A percentile compares a stretch with the other conserved stretches of the same genome.
Conservation (phyloP, 352 stramenopile genomes). For the Thraustochytrium striatum region DNA sequence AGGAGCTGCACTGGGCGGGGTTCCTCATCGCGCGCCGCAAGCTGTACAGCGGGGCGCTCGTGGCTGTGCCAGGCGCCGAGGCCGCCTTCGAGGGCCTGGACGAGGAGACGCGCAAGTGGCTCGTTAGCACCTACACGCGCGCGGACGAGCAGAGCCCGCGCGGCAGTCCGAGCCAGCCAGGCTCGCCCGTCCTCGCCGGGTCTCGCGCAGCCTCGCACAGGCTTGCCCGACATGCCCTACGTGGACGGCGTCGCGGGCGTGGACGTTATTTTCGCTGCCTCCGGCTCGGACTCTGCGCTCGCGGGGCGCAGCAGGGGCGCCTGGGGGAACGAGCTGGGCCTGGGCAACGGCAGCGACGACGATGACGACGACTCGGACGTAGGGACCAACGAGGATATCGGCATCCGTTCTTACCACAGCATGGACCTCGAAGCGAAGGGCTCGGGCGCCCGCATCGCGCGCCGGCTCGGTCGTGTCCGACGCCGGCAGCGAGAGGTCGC, state of each 20-base stretch:
- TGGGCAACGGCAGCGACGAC: background rate
- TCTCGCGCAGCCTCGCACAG: background rate
- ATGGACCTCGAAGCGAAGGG: too few species aligned
- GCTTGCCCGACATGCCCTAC: background rate
- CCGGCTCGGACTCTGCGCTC: too few species aligned
- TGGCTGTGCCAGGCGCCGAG: background rate
- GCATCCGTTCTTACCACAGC: too few species aligned
- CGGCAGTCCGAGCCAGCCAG: background rate
- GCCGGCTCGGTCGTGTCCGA: too few species aligned
- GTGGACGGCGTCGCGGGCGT: background rate
- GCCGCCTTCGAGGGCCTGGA: constrained; percentile 31
- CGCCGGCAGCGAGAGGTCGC: too few species aligned
- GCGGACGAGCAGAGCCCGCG: background rate
- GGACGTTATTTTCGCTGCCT: too few species aligned
- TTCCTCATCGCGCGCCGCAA: background rate
- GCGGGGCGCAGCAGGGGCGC: too few species aligned
- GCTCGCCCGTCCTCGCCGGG: background rate
- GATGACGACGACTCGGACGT: too few species aligned
- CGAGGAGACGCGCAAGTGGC: constrained; percentile 33
- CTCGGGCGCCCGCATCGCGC: too few species aligned
- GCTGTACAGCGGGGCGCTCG: background rate
- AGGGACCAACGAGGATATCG: too few species aligned
- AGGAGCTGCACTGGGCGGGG: constrained; percentile 20
- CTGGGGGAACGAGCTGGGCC: too few species aligned
- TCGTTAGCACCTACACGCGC: constrained; percentile 12